phyloP scores from a whole-genome alignment of 495 filamentous ascomycete species.

The Podospora conica region DNA sequence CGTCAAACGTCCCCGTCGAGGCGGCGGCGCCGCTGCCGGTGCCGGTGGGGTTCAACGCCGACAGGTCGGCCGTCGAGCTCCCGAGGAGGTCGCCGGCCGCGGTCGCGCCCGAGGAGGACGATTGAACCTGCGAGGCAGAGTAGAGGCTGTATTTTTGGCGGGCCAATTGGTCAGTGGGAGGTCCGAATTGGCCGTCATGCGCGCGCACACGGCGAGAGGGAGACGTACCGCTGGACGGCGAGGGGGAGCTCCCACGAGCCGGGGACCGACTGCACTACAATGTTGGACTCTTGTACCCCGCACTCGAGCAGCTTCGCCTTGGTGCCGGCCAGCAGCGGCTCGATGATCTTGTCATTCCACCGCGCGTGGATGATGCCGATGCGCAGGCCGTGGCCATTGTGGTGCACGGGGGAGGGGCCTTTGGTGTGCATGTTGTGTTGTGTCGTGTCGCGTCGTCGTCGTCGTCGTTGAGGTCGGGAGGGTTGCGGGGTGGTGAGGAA shows the following conservation, averaged over 20 bases:
- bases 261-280: conserved; percentile 81
- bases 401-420: conserved; percentile 39
- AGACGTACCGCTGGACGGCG: conserved; percentile 68
- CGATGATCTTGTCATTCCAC: conserved; percentile 79
- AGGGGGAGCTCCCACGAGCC: conserved; percentile 91
- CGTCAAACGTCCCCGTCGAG: conserved; percentile 67
- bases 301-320: conserved; percentile 47
- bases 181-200: not conserved
- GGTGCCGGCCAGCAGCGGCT: conserved; percentile 66
- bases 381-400: conserved; percentile 71
- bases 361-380: conserved; percentile 93
- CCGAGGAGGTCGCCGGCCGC: conserved; percentile 76
- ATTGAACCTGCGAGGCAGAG: conserved; percentile 79
- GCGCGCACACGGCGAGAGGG: not conserved
- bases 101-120: conserved; percentile 54
- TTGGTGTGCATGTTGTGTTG: conserved; percentile 35
- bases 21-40: conserved; percentile 25
- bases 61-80: conserved; percentile 56
- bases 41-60: conserved; percentile 25
- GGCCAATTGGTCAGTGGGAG: conserved; percentile 5
- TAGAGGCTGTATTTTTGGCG: conserved; percentile 57
- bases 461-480: not conserved
- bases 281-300: conserved; percentile 82
- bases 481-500: not conserved
- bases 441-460: not conserved